These are phyloP conservation scores for Cordyceps javanica DNA, from an alignment of 2,329 filamentous ascomycete species.

Conservation along the genomic window DNA sequence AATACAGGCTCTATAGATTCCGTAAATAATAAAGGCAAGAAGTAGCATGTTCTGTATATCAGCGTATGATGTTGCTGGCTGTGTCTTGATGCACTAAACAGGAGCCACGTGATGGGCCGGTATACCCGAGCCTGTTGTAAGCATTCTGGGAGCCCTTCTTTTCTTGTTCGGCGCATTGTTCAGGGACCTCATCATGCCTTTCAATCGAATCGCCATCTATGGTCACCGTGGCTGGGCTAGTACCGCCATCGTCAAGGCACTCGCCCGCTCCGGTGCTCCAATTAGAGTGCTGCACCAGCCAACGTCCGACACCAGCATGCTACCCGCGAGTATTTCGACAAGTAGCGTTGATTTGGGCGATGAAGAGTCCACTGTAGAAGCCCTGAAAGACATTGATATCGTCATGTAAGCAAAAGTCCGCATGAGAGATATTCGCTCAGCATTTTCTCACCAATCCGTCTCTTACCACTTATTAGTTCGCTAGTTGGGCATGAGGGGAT, in stretches of 20 bases:
- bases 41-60: background rate
- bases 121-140: background rate
- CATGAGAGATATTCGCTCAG: too few species aligned
- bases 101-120: background rate
- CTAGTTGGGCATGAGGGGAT: background rate
- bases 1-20: too few species aligned
- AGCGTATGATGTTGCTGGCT: background rate
- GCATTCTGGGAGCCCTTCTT: background rate
- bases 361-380: background rate
- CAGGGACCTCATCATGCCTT: background rate
- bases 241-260: background rate
- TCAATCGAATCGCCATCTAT: slow-evolving; percentile 5
- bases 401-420: background rate
- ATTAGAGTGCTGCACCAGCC: background rate
- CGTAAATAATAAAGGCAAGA: background rate
- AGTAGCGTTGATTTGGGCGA: background rate
- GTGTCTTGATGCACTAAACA: background rate
- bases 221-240: background rate
- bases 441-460: background rate
- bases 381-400: background rate
- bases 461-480: background rate
- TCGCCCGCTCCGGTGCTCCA: background rate
- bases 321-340: background rate
- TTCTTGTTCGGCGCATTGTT: background rate
- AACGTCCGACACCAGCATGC: background rate